phyloP scores from a whole-genome alignment of 139 green algal species.

The Coelastrella sp. region DNA sequence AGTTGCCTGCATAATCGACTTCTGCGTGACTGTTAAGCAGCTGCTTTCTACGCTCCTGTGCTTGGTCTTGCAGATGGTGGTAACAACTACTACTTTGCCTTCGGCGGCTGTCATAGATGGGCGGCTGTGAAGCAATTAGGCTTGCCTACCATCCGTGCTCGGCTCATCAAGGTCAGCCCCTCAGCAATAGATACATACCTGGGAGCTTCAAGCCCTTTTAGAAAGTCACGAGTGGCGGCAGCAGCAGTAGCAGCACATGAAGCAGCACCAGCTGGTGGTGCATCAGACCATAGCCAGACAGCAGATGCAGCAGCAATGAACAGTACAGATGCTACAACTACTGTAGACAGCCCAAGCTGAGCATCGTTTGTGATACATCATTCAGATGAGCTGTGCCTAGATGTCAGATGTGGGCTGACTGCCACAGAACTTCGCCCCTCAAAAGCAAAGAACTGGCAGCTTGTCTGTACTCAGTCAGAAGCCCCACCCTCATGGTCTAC shows the following conservation, averaged over 20 bases:
- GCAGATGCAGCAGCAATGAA: neutral
- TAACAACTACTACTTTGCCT: slow-evolving; percentile 61
- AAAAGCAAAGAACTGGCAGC: too few species aligned
- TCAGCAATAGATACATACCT: slow-evolving; percentile 13
- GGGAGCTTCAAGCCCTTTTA: slow-evolving; percentile 21
- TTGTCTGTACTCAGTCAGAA: too few species aligned
- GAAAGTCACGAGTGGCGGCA: neutral
- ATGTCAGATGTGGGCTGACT: too few species aligned
- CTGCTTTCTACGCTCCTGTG: too few species aligned
- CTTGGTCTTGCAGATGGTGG: slow-evolving; percentile 31
- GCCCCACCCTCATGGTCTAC: too few species aligned
- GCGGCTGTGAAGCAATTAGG: slow-evolving; percentile 46
- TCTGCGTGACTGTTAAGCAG: too few species aligned
- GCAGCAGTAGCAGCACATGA: slow-evolving; percentile 18
- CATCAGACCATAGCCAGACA: neutral
- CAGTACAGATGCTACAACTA: too few species aligned
- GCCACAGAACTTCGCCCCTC: too few species aligned
- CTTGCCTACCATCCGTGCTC: slow-evolving; percentile 15
- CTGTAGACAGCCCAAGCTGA: too few species aligned
- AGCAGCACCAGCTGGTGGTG: slow-evolving; percentile 1
- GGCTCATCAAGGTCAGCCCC: neutral
- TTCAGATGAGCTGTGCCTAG: too few species aligned
- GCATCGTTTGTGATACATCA: too few species aligned
- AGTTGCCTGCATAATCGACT: neutral
- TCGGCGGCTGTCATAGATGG: slow-evolving; percentile 62